Conservation (phyloP, 2,329 filamentous ascomycete species). For the Blastomyces silverae region DNA sequence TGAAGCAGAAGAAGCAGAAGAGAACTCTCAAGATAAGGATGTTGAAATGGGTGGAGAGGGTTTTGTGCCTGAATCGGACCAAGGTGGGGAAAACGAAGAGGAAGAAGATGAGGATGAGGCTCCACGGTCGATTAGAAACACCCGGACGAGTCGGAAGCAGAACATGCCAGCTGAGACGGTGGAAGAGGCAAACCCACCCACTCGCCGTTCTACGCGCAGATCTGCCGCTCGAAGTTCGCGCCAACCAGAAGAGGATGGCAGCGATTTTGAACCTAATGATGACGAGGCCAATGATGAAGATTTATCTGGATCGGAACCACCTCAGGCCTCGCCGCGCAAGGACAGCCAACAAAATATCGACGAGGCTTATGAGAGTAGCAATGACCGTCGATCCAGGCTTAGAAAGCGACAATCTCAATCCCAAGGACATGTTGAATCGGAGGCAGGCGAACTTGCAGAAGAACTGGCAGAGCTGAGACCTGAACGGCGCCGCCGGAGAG, state of each 20-base stretch:
- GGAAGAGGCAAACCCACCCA: constrained; percentile 29
- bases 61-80: constrained; percentile 39
- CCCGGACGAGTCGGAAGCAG: constrained; percentile 24
- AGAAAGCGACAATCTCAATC: constrained; percentile 44
- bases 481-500: constrained; percentile 38
- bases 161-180: constrained; percentile 26
- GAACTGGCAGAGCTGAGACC: constrained; percentile 51
- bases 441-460: constrained; percentile 53
- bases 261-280: constrained; percentile 55
- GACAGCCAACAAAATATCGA: constrained; percentile 36
- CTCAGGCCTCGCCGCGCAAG: constrained; percentile 41
- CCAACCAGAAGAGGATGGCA: constrained; percentile 49
- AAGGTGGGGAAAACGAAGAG: constrained; percentile 41
- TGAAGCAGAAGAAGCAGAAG: constrained; percentile 21
- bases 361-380: constrained; percentile 44
- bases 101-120: constrained; percentile 49
- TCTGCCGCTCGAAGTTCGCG: constrained; percentile 39
- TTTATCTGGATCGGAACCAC: constrained; percentile 46
- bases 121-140: constrained; percentile 44
- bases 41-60: constrained; percentile 35
- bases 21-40: constrained; percentile 27
- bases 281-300: constrained; percentile 48
- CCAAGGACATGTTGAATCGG: constrained; percentile 44
- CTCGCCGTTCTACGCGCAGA: constrained; percentile 37
- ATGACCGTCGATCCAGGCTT: constrained; percentile 48